These are phyloP conservation scores for Globisporangium cystogenes DNA, from an alignment of 352 stramenopile genomes.

Conservation along the genomic window DNA sequence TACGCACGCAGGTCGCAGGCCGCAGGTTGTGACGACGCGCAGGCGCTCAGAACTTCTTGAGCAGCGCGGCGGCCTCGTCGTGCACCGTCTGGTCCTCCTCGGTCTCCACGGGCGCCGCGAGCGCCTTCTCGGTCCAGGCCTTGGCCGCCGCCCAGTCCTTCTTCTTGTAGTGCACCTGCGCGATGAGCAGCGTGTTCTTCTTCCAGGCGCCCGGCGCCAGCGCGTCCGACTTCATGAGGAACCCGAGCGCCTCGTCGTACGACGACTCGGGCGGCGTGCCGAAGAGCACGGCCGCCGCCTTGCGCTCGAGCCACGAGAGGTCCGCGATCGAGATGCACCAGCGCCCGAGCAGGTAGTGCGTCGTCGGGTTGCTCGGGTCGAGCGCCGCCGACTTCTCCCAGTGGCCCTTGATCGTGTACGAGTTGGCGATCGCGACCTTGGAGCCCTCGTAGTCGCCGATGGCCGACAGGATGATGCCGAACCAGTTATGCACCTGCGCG, in stretches of 20 bases:
- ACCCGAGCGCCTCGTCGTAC: constrained; percentile 75
- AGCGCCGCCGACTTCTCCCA: constrained; percentile 75
- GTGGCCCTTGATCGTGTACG: constrained; percentile 73
- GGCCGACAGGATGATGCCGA: constrained; percentile 77
- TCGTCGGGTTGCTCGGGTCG: constrained; percentile 65
- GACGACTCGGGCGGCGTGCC: constrained; percentile 71
- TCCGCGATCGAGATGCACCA: constrained; percentile 85
- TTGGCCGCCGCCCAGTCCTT: constrained; percentile 55
- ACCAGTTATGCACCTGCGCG: constrained; percentile 81
- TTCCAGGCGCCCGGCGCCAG: constrained; percentile 77
- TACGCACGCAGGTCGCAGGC: too few relatives aligned
- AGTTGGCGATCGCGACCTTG: constrained; percentile 81
- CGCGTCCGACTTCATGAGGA: constrained; percentile 72
- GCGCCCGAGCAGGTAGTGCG: constrained; percentile 72
- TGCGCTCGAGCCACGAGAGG: constrained; percentile 82
- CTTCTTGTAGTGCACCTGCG: constrained; percentile 81
- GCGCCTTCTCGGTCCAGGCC: constrained; percentile 65
- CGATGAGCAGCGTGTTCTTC: constrained; percentile 78
- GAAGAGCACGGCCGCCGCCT: constrained; percentile 78
- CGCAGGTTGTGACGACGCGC: too few relatives aligned
- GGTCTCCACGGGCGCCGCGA: constrained; percentile 41
- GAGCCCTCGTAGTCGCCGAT: constrained; percentile 85
- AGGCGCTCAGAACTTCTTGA: constrained; percentile 42
- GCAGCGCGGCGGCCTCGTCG: constrained; percentile 57
- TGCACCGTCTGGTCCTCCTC: constrained; percentile 73